Evolutionary conservation across 176 grass and related monocot genomes (phyloP).

Genomic region (Triticum dicoccoides): DNA sequence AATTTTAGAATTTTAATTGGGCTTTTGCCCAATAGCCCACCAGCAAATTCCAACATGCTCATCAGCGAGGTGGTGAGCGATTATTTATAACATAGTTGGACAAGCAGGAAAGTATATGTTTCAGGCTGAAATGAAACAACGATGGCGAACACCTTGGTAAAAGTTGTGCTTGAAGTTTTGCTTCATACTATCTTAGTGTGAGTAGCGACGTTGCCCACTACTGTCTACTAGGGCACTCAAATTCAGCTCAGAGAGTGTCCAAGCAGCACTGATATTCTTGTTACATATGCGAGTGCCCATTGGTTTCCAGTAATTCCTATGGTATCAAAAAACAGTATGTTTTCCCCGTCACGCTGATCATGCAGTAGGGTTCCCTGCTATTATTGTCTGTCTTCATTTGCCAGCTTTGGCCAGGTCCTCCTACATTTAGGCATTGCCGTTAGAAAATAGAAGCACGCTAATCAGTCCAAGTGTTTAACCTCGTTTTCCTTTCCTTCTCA

Average conservation of each 20-base stretch:
- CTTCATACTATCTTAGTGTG: not conserved
- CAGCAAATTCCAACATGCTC: not conserved
- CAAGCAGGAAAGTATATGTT: not conserved
- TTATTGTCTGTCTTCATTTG: not conserved
- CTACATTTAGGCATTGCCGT: not conserved
- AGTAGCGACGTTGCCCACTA: not conserved
- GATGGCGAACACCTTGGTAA: not conserved
- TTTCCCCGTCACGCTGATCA: not conserved
- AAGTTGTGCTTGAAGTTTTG: not conserved
- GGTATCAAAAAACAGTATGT: not conserved
- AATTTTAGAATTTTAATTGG: too few species aligned
- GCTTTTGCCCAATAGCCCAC: too few species aligned
- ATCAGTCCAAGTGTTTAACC: not conserved
- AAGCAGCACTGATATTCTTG: not conserved
- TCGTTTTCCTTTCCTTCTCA: constrained; percentile 6
- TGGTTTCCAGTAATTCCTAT: not conserved
- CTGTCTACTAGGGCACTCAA: not conserved
- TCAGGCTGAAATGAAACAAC: not conserved
- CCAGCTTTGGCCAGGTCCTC: not conserved
- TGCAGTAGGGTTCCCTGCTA: not conserved
- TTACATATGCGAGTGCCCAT: not conserved
- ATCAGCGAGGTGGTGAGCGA: not conserved
- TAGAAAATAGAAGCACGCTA: constrained; percentile 6
- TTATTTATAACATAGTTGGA: not conserved
- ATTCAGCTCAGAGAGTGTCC: not conserved